Percentiles rank a stretch among this genome's conserved stretches.
Conservation (phyloP, 768 basidiomycete genomes). For the Tephrocybe sp. region DNA sequence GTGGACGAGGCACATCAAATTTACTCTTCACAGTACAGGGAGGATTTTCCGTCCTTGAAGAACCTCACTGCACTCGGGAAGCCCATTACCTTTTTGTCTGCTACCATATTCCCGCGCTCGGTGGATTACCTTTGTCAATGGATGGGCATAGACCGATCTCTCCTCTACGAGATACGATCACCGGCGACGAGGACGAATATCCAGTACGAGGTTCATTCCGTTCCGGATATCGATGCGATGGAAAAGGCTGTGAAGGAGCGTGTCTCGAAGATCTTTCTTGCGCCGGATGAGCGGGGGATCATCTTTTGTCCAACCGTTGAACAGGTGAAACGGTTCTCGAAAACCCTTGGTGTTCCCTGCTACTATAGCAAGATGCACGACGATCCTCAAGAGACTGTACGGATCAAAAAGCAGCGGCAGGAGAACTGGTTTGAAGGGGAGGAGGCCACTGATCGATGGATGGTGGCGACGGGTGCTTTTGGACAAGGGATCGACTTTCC, state of each 20-base stretch:
- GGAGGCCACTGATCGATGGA: neutral
- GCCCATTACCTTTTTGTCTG: constrained; percentile 3
- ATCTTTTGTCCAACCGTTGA: neutral
- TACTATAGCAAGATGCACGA: neutral
- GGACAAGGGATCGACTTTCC: constrained; percentile 3
- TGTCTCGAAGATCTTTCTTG: too few relatives aligned
- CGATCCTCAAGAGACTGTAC: neutral
- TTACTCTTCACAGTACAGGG: too few relatives aligned
- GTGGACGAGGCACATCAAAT: too few relatives aligned
- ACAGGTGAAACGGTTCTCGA: neutral
- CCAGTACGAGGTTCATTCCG: too few relatives aligned
- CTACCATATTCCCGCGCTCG: constrained; percentile 2
- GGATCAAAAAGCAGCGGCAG: neutral
- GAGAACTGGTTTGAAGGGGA: neutral
- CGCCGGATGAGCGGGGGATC: neutral
- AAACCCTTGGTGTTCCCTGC: neutral
- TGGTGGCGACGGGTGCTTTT: neutral
- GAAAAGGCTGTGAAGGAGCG: too few relatives aligned
- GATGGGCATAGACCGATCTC: neutral
- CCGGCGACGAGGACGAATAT: neutral
- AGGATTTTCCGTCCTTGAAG: neutral
- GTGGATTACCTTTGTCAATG: neutral
- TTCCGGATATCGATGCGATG: too few relatives aligned
- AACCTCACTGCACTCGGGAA: neutral
- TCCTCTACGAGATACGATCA: neutral